phyloP scores from a whole-genome alignment of 2,329 filamentous ascomycete genomes.

The Aspergillus carbonarius region DNA sequence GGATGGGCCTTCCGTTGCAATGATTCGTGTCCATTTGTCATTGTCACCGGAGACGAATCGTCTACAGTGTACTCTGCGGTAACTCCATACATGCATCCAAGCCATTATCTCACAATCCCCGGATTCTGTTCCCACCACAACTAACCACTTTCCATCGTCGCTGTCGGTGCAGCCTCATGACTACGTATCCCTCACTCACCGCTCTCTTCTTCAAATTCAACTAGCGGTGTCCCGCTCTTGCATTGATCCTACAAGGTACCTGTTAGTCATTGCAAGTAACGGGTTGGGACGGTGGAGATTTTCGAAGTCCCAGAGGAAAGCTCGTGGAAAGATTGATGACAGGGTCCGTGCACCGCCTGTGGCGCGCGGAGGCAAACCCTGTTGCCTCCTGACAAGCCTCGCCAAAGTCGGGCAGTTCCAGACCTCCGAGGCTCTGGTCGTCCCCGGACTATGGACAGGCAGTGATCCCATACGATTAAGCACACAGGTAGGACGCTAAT shows the following conservation, averaged over 20 bases:
- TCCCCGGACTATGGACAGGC: neutral
- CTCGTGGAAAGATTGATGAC: slow-evolving; percentile 14
- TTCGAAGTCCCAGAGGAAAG: slow-evolving; percentile 18
- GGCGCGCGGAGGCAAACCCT: neutral
- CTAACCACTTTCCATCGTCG: neutral
- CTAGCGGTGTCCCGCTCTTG: slow-evolving; percentile 72
- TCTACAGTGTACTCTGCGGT: neutral
- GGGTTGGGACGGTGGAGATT: slow-evolving; percentile 2
- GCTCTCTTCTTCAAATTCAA: slow-evolving; percentile 64
- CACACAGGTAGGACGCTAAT: neutral
- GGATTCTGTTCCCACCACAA: neutral
- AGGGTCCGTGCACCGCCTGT: slow-evolving; percentile 9
- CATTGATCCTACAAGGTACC: slow-evolving; percentile 64
- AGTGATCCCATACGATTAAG: neutral
- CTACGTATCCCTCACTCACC: slow-evolving; percentile 8
- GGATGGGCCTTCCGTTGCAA: too few relatives aligned
- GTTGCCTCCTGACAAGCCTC: neutral
- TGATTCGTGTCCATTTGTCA: too few relatives aligned
- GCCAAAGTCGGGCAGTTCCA: neutral
- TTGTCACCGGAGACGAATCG: too few relatives aligned
- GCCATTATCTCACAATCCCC: neutral
- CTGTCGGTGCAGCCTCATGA: neutral
- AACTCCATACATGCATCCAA: neutral
- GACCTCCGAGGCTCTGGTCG: neutral
- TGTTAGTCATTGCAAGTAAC: slow-evolving; percentile 22